Base-by-base conservation (phyloP, 495 filamentous ascomycete genomes). In the Hyaloscypha hepaticicola region DNA sequence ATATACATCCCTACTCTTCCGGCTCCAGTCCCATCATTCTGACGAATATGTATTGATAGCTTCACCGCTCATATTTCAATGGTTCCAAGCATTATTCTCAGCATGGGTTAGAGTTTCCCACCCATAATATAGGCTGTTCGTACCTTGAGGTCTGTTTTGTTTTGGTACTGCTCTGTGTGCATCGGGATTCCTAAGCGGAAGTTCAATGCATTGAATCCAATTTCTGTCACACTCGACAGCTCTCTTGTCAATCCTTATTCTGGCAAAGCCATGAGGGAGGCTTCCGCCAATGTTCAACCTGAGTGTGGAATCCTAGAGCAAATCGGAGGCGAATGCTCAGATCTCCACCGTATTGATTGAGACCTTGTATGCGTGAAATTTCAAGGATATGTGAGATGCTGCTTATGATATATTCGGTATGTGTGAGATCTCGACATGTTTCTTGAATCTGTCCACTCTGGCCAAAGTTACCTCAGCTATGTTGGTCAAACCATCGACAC, bases 41-140 rank as follows among this genome's bases (percentile, higher is more conserved):
- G 16, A 45, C 16, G 38, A 45, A 45, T 16, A 45, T 45, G 11
- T 45, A 16, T 45, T 4, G 4, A 45, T 4, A 16, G 38, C 16
- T 45, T 45, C 38, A 4, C 12, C 31, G 4, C 14, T 16, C 3
- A 11, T 16, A 4, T 45, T 45, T 45, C 3, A 45, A 45, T 1
- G 16, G 9, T 31, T 41, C n/a, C 29, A 58, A 24, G 56, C 28
- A 6, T 38, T 24, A 22, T 73, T 74, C 22, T 67, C 27, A 1
- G 67, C 70, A 62, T 73, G 70, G 4, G 72, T 70, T 45, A 73
- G 55, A 19, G 72, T 72, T 53, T 75, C 73, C 68, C 65, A 75
- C 3, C 63, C 71, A 11, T 69, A 60, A 55, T 73, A 75, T 7
- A 73, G 48, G 16, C 65, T 66, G 41, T 73, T 64, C 16, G 53